These are phyloP conservation scores for Sphaceloma murrayae DNA, from an alignment of 2,329 filamentous ascomycete genomes.

Conservation along the genomic window DNA sequence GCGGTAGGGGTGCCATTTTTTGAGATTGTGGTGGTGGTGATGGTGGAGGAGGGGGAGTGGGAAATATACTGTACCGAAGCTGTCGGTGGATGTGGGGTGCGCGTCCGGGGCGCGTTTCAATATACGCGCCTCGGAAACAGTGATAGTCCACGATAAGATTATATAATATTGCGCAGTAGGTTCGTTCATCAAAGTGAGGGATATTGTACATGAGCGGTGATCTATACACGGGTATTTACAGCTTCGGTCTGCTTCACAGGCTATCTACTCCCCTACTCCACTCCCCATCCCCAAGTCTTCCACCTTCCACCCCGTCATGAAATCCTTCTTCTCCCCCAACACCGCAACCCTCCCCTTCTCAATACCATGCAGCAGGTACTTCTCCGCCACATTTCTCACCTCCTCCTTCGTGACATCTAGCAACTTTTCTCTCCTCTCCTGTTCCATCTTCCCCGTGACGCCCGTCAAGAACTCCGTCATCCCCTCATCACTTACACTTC, in stretches of 20 bases:
- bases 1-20: slow-evolving; percentile 3
- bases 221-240: slow-evolving; percentile 21
- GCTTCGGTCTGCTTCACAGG: slow-evolving; percentile 16
- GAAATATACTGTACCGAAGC: no score
- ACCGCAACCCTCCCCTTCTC: slow-evolving; percentile 59
- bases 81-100: no score
- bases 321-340: slow-evolving; percentile 73
- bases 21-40: slow-evolving; percentile 2
- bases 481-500: slow-evolving; percentile 78
- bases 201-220: slow-evolving; percentile 14
- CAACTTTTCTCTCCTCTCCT: slow-evolving; percentile 70
- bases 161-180: no score
- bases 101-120: slow-evolving; percentile 15
- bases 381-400: slow-evolving; percentile 70
- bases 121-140: slow-evolving; percentile 16
- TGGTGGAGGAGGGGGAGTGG: slow-evolving; percentile 5
- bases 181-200: no score
- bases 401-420: slow-evolving; percentile 76
- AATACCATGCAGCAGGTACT: slow-evolving; percentile 52
- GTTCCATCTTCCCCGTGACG: slow-evolving; percentile 80
- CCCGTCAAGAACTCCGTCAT: slow-evolving; percentile 77
- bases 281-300: slow-evolving; percentile 58
- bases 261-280: slow-evolving; percentile 1
- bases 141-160: no score
- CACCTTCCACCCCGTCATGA: slow-evolving; percentile 68